Conservation (phyloP, 352 stramenopile species). For the Pelagophyceae sp. region DNA sequence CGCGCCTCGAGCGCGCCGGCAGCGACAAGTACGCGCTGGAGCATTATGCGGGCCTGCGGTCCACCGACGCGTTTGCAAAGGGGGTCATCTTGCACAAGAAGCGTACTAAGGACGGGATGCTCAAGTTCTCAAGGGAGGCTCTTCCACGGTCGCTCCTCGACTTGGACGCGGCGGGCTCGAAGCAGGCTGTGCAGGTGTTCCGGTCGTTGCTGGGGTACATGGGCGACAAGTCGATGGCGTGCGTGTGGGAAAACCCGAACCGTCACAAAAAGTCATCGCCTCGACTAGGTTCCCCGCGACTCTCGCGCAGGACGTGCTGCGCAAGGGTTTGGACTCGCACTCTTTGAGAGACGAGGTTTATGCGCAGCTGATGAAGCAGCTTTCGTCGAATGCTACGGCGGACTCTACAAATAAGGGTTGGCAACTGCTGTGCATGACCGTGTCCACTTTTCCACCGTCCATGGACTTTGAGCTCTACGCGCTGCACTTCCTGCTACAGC, state of each 20-base stretch:
- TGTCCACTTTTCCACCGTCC: conserved; percentile 74
- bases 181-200: conserved; percentile 66
- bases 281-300: too few species aligned
- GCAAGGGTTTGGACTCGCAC: conserved; percentile 68
- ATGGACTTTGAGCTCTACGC: conserved; percentile 74
- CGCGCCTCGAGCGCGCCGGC: conserved; percentile 29
- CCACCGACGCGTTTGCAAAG: conserved; percentile 43
- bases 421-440: conserved; percentile 83
- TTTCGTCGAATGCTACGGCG: conserved; percentile 76
- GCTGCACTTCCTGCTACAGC: conserved; percentile 72
- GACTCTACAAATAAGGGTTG: conserved; percentile 77
- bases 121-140: conserved; percentile 39
- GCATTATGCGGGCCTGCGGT: conserved; percentile 47
- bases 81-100: conserved; percentile 42
- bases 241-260: too few species aligned
- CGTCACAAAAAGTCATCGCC: too few species aligned
- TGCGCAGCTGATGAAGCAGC: conserved; percentile 80
- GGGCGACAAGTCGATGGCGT: conserved; percentile 81
- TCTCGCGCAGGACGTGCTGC: conserved; percentile 80
- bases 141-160: conserved; percentile 49
- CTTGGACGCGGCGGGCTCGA: conserved; percentile 44
- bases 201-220: conserved; percentile 84
- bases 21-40: conserved; percentile 37
- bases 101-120: conserved; percentile 46
- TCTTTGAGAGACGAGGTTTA: conserved; percentile 82